phyloP scores from a whole-genome alignment of 306 rosid species.

The Spatholobus suberectus region DNA sequence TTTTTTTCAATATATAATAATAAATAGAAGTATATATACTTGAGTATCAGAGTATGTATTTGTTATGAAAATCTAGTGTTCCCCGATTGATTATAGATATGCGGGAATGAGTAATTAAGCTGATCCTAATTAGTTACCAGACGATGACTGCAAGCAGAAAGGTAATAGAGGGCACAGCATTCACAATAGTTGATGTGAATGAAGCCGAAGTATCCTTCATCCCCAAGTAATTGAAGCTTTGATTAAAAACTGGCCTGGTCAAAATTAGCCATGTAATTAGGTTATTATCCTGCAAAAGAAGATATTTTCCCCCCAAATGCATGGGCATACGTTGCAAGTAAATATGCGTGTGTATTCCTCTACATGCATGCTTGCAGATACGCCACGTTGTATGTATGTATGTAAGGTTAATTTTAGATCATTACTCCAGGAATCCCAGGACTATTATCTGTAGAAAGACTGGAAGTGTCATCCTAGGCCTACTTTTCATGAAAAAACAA shows the following conservation, averaged over 20 bases:
- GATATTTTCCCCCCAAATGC: not conserved
- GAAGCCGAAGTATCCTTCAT: slow-evolving; percentile 75
- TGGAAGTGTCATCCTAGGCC: slow-evolving; percentile 71
- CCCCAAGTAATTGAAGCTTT: slow-evolving; percentile 70
- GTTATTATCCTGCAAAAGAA: no score
- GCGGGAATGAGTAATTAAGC: not conserved
- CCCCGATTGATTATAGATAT: no score
- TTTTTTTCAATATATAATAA: no score
- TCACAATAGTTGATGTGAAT: slow-evolving; percentile 69
- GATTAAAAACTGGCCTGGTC: slow-evolving; percentile 70
- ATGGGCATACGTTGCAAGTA: not conserved
- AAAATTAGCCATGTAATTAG: not conserved
- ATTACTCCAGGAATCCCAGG: slow-evolving; percentile 73
- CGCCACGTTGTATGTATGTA: no score
- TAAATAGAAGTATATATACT: no score
- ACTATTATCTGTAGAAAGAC: slow-evolving; percentile 64
- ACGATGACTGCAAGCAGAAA: slow-evolving; percentile 60
- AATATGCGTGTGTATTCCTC: no score
- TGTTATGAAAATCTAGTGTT: no score
- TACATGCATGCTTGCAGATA: no score
- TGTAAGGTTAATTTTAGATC: not conserved
- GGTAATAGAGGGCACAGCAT: slow-evolving; percentile 76
- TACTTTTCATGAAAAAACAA: slow-evolving; percentile 56
- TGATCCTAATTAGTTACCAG: slow-evolving; percentile 37
- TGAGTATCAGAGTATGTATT: no score